phyloP scores from a whole-genome alignment of 495 filamentous ascomycete species.

The Polyplosphaeria fusca region DNA sequence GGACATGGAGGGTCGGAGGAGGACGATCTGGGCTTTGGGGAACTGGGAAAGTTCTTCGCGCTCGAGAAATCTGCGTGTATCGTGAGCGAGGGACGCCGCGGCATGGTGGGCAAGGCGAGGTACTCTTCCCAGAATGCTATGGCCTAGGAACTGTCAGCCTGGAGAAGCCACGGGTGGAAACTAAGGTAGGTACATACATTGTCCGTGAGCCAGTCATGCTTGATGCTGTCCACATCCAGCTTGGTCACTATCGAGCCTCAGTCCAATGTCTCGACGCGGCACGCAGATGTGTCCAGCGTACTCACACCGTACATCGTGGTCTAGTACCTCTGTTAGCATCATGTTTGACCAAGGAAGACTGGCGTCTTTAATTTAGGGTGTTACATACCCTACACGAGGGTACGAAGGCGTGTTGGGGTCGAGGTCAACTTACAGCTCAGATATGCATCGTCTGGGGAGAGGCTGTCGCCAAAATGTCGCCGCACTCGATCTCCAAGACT shows the following conservation, averaged over 20 bases:
- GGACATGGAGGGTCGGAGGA: conserved; percentile 89
- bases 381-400: neutral
- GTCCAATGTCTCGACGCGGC: conserved; percentile 3
- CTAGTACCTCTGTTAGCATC: conserved; percentile 43
- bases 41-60: conserved; percentile 75
- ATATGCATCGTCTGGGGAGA: conserved; percentile 68
- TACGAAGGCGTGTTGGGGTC: neutral
- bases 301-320: conserved; percentile 70
- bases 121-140: conserved; percentile 99
- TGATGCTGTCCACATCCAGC: conserved; percentile 83
- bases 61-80: conserved; percentile 69
- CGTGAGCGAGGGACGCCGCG: neutral
- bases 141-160: conserved; percentile 51
- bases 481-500: conserved; percentile 4
- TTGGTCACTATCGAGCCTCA: conserved; percentile 57
- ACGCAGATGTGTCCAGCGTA: conserved; percentile 19
- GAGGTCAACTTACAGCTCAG: conserved; percentile 62
- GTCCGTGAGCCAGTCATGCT: conserved; percentile 96
- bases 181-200: conserved; percentile 63
- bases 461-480: conserved; percentile 33
- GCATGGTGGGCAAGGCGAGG: conserved; percentile 35
- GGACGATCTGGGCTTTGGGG: conserved; percentile 77
- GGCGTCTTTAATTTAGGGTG: neutral
- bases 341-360: too few species aligned
- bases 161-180: neutral